Base-by-base conservation (phyloP, 2,329 filamentous ascomycete genomes). In the Ampelomyces quisqualis region DNA sequence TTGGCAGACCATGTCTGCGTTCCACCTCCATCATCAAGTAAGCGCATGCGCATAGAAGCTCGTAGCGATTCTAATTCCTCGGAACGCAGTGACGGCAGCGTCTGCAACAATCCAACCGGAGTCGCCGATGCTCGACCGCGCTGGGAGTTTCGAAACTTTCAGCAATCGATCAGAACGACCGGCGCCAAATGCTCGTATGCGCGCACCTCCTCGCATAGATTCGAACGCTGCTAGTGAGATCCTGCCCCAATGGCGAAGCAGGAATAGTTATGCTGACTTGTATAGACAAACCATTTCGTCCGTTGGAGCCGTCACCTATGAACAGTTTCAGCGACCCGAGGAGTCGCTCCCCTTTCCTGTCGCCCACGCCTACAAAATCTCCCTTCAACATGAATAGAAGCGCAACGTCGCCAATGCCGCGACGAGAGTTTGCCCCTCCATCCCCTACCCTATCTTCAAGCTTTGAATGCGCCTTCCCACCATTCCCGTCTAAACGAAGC, bases 1-100 rank as follows among this genome's bases (percentile, higher is more conserved):
- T 86, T 95, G 84, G 88, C 88, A 47, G 88, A 94, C 48, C 90
- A 95, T 73, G 67, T 88, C 47, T 95, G 90, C 68, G 67, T 68
- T 31, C 71, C 67, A 43, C 45, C 67, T 47, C 53, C 62, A 40
- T 35, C 35, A 11, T 62, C 71, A 45, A 62, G 73, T 69, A 71
- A 72, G 59, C 77, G 78, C 15, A 14, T 29, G n/a, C 31, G 5
- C 11, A n/a, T n/a, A n/a, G n/a, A 15, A 5, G 18, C 8, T 14
- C 35, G 19, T 34, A 34, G 14, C 18, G 23, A 23, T 34, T 30
- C 11, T 15, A 39, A 33, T 43, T 54, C 14, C 49, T 39, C 22
- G 15, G 4, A 59, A 14, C 47, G 57, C 17, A 44, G 57, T 34
- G 27, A 42, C 37, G n/a, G 34, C 47, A n/a, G 29, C 44, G 32